Percentiles rank a stretch among this genome's conserved stretches.
Evolutionary conservation across 1,284 basidiomycete genomes (phyloP).

Genomic region (Apiotrichum porosum): DNA sequence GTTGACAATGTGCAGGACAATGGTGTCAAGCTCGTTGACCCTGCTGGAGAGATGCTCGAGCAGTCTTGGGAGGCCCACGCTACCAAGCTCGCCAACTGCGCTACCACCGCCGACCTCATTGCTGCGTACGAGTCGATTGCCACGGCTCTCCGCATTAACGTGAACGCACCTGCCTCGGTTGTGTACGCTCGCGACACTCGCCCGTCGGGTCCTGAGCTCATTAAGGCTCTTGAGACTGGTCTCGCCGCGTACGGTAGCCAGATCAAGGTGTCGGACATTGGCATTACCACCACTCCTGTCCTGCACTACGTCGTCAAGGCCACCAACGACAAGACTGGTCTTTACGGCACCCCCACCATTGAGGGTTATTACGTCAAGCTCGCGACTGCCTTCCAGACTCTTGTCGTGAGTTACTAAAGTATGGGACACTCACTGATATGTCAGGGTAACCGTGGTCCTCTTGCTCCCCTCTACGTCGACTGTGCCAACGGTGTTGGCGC

Average conservation of each 20-base stretch:
- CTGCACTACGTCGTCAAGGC: slow-evolving; percentile 92
- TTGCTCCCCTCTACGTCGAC: slow-evolving; percentile 65
- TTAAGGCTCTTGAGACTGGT: slow-evolving; percentile 77
- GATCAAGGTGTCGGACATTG: slow-evolving; percentile 51
- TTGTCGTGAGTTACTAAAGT: slow-evolving; percentile 61
- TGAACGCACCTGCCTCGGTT: slow-evolving; percentile 70
- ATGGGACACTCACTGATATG: not conserved
- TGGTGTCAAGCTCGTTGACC: slow-evolving; percentile 96
- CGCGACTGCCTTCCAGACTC: slow-evolving; percentile 74
- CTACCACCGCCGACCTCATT: slow-evolving; percentile 67
- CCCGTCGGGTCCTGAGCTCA: slow-evolving; percentile 78
- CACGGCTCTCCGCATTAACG: slow-evolving; percentile 66
- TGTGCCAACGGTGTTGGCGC: slow-evolving; percentile 98
- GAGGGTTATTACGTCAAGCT: slow-evolving; percentile 86
- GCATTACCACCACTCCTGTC: slow-evolving; percentile 88
- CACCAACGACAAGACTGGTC: slow-evolving; percentile 64
- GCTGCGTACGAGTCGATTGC: slow-evolving; percentile 63
- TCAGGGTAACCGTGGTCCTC: slow-evolving; percentile 57
- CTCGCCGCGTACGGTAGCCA: slow-evolving; percentile 58
- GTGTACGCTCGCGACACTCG: slow-evolving; percentile 92
- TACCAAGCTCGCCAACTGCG: slow-evolving; percentile 82
- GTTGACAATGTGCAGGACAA: slow-evolving; percentile 66
- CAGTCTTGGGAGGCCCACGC: slow-evolving; percentile 88
- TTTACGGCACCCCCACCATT: slow-evolving; percentile 76
- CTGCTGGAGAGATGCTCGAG: slow-evolving; percentile 98